Evolutionary conservation across 1,284 basidiomycete species (phyloP).

Genomic region (Nidula niveotomentosa): DNA sequence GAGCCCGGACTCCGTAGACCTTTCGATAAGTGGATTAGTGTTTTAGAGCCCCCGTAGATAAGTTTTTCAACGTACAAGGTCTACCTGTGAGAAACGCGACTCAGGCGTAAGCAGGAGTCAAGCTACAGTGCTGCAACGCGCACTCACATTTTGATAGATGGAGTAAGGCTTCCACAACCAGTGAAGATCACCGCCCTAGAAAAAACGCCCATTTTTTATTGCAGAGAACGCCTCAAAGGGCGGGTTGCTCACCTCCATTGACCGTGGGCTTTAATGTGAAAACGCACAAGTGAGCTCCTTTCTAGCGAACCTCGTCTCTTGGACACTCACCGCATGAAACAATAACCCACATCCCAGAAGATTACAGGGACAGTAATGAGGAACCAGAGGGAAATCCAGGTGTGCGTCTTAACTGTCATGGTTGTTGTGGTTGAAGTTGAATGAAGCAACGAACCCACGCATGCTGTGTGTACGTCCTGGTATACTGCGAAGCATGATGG

Average conservation of each 20-base stretch:
- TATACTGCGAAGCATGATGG: neutral
- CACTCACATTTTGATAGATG: slow-evolving; percentile 72
- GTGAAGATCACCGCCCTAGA: slow-evolving; percentile 76
- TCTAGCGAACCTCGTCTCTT: neutral
- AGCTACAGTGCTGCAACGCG: neutral
- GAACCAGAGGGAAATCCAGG: slow-evolving; percentile 75
- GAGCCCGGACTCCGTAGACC: slow-evolving; percentile 74
- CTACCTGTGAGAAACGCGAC: too few relatives aligned
- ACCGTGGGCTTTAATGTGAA: slow-evolving; percentile 27
- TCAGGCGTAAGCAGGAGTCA: neutral
- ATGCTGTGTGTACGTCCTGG: neutral
- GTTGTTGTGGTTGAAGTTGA: neutral
- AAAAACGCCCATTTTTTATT: neutral
- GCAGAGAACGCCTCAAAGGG: neutral
- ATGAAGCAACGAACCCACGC: too few relatives aligned
- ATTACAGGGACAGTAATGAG: slow-evolving; percentile 58
- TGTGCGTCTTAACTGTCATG: slow-evolving; percentile 51
- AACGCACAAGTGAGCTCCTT: slow-evolving; percentile 5
- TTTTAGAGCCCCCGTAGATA: too few relatives aligned
- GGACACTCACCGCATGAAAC: slow-evolving; percentile 58
- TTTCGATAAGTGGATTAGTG: slow-evolving; percentile 18
- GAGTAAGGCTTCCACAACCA: slow-evolving; percentile 89
- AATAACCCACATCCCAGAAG: slow-evolving; percentile 72
- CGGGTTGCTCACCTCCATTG: slow-evolving; percentile 28
- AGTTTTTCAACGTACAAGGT: too few relatives aligned